phyloP scores from a whole-genome alignment of 2,329 filamentous ascomycete species.

The Curvularia verruculosa region DNA sequence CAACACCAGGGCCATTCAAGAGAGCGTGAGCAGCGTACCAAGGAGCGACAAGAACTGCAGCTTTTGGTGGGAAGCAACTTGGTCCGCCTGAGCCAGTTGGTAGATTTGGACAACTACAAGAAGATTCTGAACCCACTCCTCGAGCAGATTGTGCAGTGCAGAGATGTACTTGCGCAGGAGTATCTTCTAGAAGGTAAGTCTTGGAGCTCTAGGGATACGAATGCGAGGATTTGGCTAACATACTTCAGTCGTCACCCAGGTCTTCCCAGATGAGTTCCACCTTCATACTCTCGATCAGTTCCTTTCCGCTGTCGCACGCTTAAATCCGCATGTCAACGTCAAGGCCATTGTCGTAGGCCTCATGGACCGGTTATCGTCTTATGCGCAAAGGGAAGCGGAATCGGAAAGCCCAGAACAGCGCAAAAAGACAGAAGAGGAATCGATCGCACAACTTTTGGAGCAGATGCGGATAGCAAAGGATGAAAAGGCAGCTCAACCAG shows the following conservation, averaged over 20 bases:
- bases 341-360: slow-evolving; percentile 97
- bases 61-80: slow-evolving; percentile 95
- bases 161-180: slow-evolving; percentile 95
- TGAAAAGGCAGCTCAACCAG: slow-evolving; percentile 44
- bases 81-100: slow-evolving; percentile 90
- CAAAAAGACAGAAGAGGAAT: slow-evolving; percentile 82
- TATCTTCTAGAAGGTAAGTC: slow-evolving; percentile 80
- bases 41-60: slow-evolving; percentile 94
- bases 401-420: slow-evolving; percentile 72
- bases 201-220: not conserved
- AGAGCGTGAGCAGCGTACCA: slow-evolving; percentile 89
- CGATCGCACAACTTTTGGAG: slow-evolving; percentile 77
- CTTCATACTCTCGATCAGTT: slow-evolving; percentile 96
- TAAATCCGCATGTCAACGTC: slow-evolving; percentile 96
- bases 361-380: slow-evolving; percentile 94
- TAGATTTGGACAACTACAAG: slow-evolving; percentile 94
- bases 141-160: slow-evolving; percentile 97
- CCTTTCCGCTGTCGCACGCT: slow-evolving; percentile 85
- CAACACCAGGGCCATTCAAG: slow-evolving; percentile 97
- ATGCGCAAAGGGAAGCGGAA: slow-evolving; percentile 86
- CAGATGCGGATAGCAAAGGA: slow-evolving; percentile 74
- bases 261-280: slow-evolving; percentile 98
- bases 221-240: slow-evolving; percentile 28
- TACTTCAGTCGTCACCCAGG: slow-evolving; percentile 86
- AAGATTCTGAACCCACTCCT: slow-evolving; percentile 86